phyloP scores from a whole-genome alignment of 2,329 filamentous ascomycete species.

The Orbilia ellipsospora region DNA sequence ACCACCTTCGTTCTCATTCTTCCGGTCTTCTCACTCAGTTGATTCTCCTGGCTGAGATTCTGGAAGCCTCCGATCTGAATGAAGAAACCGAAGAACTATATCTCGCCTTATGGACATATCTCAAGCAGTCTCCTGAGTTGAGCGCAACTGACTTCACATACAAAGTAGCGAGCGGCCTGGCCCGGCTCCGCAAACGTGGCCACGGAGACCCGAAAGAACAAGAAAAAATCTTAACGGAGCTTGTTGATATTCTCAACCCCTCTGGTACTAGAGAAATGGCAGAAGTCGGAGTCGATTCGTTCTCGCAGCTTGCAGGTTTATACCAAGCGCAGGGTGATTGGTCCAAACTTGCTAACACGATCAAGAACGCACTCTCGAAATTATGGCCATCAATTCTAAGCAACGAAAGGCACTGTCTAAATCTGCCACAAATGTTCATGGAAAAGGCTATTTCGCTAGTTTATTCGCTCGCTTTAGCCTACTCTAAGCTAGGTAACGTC shows the following conservation, averaged over 20 bases:
- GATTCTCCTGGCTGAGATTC: slow-evolving; percentile 14
- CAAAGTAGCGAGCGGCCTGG: slow-evolving; percentile 31
- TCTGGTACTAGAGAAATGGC: slow-evolving; percentile 1
- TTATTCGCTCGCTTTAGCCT: slow-evolving; percentile 14
- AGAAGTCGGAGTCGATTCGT: slow-evolving; percentile 30
- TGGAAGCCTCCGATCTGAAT: slow-evolving; percentile 24
- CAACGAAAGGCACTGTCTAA: slow-evolving; percentile 6
- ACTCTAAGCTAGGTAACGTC: slow-evolving; percentile 17
- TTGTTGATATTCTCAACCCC: slow-evolving; percentile 38
- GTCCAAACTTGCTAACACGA: neutral
- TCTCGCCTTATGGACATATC: slow-evolving; percentile 26
- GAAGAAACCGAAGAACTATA: slow-evolving; percentile 42
- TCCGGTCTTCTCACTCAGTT: slow-evolving; percentile 23
- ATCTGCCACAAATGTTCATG: slow-evolving; percentile 20
- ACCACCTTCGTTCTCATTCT: slow-evolving; percentile 25
- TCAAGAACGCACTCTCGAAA: slow-evolving; percentile 5
- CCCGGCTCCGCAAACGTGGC: slow-evolving; percentile 18
- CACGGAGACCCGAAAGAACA: slow-evolving; percentile 35
- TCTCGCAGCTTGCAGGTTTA: slow-evolving; percentile 26
- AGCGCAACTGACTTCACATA: slow-evolving; percentile 26
- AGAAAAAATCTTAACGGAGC: slow-evolving; percentile 22
- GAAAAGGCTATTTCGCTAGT: slow-evolving; percentile 32
- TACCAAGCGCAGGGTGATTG: slow-evolving; percentile 25
- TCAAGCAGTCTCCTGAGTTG: slow-evolving; percentile 31
- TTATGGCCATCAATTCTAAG: slow-evolving; percentile 19